These are phyloP conservation scores for Francoa sonchifolia DNA, from an alignment of 441 rosid genomes.

Conservation along the genomic window DNA sequence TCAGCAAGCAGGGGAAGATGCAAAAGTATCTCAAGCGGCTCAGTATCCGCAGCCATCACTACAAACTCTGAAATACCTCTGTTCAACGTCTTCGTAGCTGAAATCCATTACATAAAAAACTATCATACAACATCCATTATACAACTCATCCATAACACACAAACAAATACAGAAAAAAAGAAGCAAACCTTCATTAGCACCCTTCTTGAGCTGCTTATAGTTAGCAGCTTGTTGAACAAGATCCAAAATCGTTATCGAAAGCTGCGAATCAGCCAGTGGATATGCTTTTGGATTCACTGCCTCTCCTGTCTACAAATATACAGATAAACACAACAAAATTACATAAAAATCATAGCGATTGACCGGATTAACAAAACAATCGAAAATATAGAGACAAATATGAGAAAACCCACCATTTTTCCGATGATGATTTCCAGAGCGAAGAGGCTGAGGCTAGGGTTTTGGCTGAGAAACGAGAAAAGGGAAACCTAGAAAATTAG, in stretches of 20 bases:
- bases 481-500: too few species aligned
- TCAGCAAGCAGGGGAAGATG: slow-evolving; percentile 87
- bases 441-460: slow-evolving; percentile 2
- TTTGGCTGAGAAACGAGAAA: background rate
- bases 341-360: background rate
- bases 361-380: background rate
- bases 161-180: background rate
- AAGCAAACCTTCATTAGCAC: slow-evolving; percentile 73
- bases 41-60: slow-evolving; percentile 89
- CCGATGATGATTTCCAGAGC: background rate
- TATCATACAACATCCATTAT: background rate
- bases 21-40: slow-evolving; percentile 84
- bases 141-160: background rate
- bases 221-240: slow-evolving; percentile 91
- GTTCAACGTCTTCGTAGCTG: slow-evolving; percentile 86
- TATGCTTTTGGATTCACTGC: slow-evolving; percentile 82
- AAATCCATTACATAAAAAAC: slow-evolving; percentile 4
- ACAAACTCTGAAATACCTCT: slow-evolving; percentile 87
- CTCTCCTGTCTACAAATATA: slow-evolving; percentile 48
- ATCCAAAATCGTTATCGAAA: slow-evolving; percentile 63
- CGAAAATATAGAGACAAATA: background rate
- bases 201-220: slow-evolving; percentile 93
- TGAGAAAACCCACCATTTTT: background rate
- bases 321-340: background rate
- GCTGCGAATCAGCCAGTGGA: slow-evolving; percentile 77